Evolutionary conservation across 306 rosid genomes (phyloP).

Genomic region (Urtica urens): DNA sequence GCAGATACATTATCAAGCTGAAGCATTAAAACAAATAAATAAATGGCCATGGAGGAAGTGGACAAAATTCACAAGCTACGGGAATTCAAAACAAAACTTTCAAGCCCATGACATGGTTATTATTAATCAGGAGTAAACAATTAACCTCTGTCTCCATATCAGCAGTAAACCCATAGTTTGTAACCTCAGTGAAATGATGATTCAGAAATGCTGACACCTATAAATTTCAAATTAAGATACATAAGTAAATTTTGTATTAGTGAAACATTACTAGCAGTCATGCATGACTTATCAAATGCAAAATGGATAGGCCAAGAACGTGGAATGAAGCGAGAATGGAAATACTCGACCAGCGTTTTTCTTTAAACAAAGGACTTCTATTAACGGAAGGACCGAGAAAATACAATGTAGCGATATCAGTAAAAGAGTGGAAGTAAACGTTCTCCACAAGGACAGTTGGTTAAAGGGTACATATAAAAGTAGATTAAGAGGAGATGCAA

Average conservation of each 20-base stretch:
- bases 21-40: conserved; percentile 8
- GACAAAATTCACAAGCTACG: not conserved
- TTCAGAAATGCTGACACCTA: conserved; percentile 95
- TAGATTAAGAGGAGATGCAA: not conserved
- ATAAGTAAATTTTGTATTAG: too few species aligned
- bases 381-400: too few species aligned
- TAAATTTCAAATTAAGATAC: conserved; percentile 14
- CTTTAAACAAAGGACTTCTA: too few species aligned
- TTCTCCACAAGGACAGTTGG: conserved; percentile 9
- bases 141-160: conserved; percentile 98
- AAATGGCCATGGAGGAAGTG: conserved; percentile 10
- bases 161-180: conserved; percentile 88
- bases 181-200: conserved; percentile 87
- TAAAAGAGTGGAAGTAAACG: too few species aligned
- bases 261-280: too few species aligned
- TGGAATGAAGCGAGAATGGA: too few species aligned
- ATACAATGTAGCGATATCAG: too few species aligned
- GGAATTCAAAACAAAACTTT: not conserved
- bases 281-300: too few species aligned
- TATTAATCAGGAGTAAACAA: not conserved
- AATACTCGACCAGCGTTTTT: too few species aligned
- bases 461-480: conserved; percentile 3
- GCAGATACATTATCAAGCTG: conserved; percentile 98
- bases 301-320: too few species aligned
- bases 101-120: not conserved